Evolutionary conservation across 1,284 basidiomycete genomes (phyloP).

Genomic region (Xerocomus tenax): DNA sequence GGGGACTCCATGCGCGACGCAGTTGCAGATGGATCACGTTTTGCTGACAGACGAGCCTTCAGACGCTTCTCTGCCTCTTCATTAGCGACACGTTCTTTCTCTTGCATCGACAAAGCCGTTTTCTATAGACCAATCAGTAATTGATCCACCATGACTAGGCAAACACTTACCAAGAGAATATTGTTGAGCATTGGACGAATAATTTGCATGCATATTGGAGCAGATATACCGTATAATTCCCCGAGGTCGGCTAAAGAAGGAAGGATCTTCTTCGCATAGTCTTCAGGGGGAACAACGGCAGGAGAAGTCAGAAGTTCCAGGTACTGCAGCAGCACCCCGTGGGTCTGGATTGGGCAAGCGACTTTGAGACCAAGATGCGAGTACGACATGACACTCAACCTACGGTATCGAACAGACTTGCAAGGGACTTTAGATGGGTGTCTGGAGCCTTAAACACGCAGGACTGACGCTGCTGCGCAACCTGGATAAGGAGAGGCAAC

Average conservation of each 20-base stretch:
- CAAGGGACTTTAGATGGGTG: conserved; percentile 74
- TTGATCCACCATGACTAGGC: background rate
- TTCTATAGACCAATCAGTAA: conserved; percentile 33
- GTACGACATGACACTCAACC: conserved; percentile 32
- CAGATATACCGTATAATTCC: conserved; percentile 66
- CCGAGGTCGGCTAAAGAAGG: conserved; percentile 69
- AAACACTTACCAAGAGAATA: conserved; percentile 48
- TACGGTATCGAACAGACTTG: conserved; percentile 80
- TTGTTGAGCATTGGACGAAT: conserved; percentile 72
- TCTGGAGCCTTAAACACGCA: conserved; percentile 67
- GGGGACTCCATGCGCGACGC: conserved; percentile 56
- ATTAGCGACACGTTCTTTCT: conserved; percentile 55
- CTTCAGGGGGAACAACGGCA: conserved; percentile 47
- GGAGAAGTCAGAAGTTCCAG: conserved; percentile 64
- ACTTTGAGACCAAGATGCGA: conserved; percentile 16
- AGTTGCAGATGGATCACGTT: conserved; percentile 55
- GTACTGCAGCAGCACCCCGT: conserved; percentile 70
- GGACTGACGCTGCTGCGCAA: conserved; percentile 79
- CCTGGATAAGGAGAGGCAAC: conserved; percentile 76
- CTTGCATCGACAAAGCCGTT: conserved; percentile 50
- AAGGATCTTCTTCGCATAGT: conserved; percentile 57
- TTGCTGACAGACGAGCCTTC: conserved; percentile 66
- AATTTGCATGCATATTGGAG: conserved; percentile 86
- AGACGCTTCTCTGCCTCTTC: conserved; percentile 70
- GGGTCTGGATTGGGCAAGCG: conserved; percentile 43